Base-by-base conservation (phyloP, 805 yeast species). In the Candida bentonensis region DNA sequence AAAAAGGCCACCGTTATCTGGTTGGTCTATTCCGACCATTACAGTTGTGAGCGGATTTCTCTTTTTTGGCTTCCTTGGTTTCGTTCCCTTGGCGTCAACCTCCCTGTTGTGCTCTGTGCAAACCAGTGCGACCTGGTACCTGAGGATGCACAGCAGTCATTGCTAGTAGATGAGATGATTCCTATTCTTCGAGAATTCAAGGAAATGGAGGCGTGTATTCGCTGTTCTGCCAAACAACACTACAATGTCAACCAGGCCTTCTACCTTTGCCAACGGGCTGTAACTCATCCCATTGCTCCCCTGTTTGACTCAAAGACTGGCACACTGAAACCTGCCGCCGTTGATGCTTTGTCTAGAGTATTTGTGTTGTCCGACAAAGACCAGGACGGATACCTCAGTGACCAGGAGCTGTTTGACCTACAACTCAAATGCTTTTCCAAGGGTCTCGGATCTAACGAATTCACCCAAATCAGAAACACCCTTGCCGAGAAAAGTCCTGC, bases 31-130 rank as follows among this genome's bases (percentile, higher is more conserved):
- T 75, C 92, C 2, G 97, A 88, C 56, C 95, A 87, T 55, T 92
- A 87, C 57, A 86, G 97, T 0, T 92, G 87, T 58, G 97, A 92
- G 59, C 70, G 97, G 41, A 76, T 92, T 3, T 78, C 95, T 2
- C 66, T 89, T 21, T 87, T 87, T 60, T 92, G 99, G 99, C 79
- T 92, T 73, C 92, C 94, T 43, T 74, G 81, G 68, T 81, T 92
- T 54, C 70, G 99, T 49, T 84, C 95, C 0, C 69, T 86, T 72
- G 99, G 98, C 2, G 86, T 89, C 46, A 92, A 92, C 56, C 50
- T 89, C 13, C 98, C 99, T 0, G 79, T 92, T n/a, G 85, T 92
- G 1, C 65, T 92, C 2, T 82, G 94, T 61, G 87, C 88, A 44
- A 92, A 87, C 61, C 87, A 85, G 54, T 70, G 79, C 17, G 94